Conservation (phyloP, 345 rosid species). For the Eucalyptus sp. region DNA sequence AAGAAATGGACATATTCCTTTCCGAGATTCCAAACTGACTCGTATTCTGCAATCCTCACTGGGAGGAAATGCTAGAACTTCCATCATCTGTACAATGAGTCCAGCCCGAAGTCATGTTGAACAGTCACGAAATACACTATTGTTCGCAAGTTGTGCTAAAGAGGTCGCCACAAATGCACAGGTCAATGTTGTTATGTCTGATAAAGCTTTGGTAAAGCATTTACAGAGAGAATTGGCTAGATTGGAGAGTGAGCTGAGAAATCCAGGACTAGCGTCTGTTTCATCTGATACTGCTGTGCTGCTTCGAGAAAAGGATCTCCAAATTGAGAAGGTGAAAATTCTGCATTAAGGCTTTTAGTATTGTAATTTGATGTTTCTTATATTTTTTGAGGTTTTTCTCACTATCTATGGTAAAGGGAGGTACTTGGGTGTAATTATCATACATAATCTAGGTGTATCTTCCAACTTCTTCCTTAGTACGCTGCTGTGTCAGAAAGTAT, state of each 20-base stretch:
- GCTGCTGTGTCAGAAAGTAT: neutral
- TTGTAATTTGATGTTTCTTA: neutral
- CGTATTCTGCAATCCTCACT: conserved; percentile 91
- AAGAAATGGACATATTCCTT: conserved; percentile 82
- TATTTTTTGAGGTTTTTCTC: neutral
- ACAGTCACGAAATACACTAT: conserved; percentile 85
- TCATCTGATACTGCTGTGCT: no score
- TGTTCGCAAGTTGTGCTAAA: conserved; percentile 95
- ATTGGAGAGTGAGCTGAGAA: no score
- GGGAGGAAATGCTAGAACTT: conserved; percentile 89
- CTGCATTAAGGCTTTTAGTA: neutral
- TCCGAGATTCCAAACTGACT: conserved; percentile 88
- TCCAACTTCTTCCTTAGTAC: neutral
- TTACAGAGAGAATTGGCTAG: conserved; percentile 40
- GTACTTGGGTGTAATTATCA: neutral
- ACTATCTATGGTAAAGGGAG: neutral
- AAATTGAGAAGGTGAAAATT: no score
- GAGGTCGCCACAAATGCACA: conserved; percentile 87
- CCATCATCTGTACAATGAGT: conserved; percentile 88
- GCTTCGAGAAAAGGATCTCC: no score
- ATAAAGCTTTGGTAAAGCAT: conserved; percentile 81
- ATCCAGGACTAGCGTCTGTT: no score
- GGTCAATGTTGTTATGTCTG: conserved; percentile 80
- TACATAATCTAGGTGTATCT: neutral
- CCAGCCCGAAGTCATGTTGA: conserved; percentile 91